These are phyloP conservation scores for Epichloe gansuensis DNA, from an alignment of 2,329 filamentous ascomycete species.

Conservation along the genomic window DNA sequence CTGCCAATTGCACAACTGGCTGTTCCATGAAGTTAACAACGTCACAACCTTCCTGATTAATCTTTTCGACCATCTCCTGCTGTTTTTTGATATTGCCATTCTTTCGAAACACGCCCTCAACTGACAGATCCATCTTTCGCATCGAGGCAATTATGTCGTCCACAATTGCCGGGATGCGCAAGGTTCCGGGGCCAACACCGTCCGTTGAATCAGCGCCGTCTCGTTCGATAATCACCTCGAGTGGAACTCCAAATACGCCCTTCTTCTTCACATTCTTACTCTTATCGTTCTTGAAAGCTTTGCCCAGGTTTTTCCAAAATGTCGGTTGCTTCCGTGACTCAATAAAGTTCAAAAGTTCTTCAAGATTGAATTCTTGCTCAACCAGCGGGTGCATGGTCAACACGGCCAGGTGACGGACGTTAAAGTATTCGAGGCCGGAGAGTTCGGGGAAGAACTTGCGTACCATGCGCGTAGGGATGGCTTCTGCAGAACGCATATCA, in stretches of 20 bases:
- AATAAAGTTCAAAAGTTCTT: slow-evolving; percentile 83
- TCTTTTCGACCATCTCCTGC: slow-evolving; percentile 70
- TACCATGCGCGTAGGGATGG: slow-evolving; percentile 38
- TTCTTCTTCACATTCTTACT: slow-evolving; percentile 74
- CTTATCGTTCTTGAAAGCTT: slow-evolving; percentile 83
- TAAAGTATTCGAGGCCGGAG: slow-evolving; percentile 92
- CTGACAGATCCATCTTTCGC: slow-evolving; percentile 97
- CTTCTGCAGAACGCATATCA: slow-evolving; percentile 38
- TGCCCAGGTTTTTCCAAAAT: slow-evolving; percentile 97
- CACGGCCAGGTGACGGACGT: slow-evolving; percentile 87
- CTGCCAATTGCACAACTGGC: slow-evolving; percentile 85
- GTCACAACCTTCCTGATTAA: slow-evolving; percentile 77
- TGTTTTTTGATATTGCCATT: slow-evolving; percentile 96
- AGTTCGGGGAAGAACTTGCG: slow-evolving; percentile 94
- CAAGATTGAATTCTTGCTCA: slow-evolving; percentile 80
- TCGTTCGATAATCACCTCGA: slow-evolving; percentile 81
- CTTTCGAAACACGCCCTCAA: slow-evolving; percentile 97
- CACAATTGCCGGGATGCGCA: slow-evolving; percentile 87
- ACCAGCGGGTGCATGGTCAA: slow-evolving; percentile 88
- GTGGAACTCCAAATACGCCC: slow-evolving; percentile 79
- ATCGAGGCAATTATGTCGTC: slow-evolving; percentile 90
- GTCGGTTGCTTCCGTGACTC: slow-evolving; percentile 80
- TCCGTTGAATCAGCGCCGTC: slow-evolving; percentile 97
- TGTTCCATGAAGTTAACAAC: slow-evolving; percentile 77
- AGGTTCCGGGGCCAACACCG: slow-evolving; percentile 79